These are phyloP conservation scores for Verticillium alfalfae DNA, from an alignment of 2,329 filamentous ascomycete genomes.

Conservation along the genomic window DNA sequence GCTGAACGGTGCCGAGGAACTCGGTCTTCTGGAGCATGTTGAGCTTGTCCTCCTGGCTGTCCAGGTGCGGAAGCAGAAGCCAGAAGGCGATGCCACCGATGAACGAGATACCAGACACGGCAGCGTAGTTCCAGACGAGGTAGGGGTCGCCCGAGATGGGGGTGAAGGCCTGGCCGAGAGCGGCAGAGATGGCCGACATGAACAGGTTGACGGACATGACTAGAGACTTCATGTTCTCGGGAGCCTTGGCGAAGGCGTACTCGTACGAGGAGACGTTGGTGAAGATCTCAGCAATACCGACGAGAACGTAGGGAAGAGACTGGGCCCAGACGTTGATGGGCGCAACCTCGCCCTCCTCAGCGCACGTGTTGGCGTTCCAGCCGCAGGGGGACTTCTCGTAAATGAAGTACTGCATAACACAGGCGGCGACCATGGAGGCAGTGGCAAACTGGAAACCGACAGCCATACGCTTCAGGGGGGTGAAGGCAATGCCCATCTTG, in stretches of 20 bases:
- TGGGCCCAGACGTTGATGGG: constrained; percentile 62
- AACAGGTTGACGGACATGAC: constrained; percentile 65
- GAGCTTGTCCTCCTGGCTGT: constrained; percentile 61
- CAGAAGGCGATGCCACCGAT: constrained; percentile 62
- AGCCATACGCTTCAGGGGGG: constrained; percentile 71
- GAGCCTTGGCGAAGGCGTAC: constrained; percentile 73
- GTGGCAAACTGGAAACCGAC: constrained; percentile 62
- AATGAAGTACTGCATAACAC: constrained; percentile 55
- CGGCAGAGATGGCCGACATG: constrained; percentile 64
- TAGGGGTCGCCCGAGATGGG: constrained; percentile 58
- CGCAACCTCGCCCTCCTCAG: constrained; percentile 22
- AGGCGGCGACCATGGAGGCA: constrained; percentile 53
- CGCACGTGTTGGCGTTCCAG: constrained; percentile 45
- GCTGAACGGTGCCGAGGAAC: constrained; percentile 33
- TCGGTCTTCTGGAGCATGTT: constrained; percentile 53
- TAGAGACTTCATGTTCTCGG: constrained; percentile 75
- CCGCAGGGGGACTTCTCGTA: constrained; percentile 61
- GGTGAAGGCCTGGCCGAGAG: constrained; percentile 64
- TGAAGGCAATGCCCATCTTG: constrained; percentile 59
- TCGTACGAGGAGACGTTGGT: constrained; percentile 59
- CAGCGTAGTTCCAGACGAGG: constrained; percentile 67
- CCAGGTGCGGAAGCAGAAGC: constrained; percentile 62
- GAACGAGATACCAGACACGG: constrained; percentile 56
- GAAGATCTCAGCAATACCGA: constrained; percentile 48
- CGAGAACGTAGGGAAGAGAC: constrained; percentile 44